Evolutionary conservation across 148 eudicot genomes (phyloP).

Genomic region (Rhododendron griersonianum): DNA sequence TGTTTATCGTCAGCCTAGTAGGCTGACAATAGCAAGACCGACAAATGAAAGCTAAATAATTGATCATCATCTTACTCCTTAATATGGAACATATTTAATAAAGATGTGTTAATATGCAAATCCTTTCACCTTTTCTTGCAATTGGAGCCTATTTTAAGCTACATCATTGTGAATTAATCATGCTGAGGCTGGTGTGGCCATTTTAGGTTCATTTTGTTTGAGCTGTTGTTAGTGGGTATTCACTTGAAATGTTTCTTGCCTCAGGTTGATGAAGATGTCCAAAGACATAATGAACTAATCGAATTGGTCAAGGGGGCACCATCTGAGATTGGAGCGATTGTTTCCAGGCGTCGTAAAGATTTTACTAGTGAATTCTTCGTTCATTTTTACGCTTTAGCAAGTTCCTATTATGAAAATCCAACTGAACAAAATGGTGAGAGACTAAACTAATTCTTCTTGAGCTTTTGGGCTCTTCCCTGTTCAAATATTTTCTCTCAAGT

Average conservation of each 20-base stretch:
- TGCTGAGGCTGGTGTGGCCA: neutral
- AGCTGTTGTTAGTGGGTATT: neutral
- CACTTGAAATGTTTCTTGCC: constrained; percentile 4
- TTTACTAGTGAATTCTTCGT: constrained; percentile 83
- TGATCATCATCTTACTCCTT: neutral
- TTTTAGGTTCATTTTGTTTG: neutral
- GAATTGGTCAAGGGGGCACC: constrained; percentile 45
- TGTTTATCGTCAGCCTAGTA: no score
- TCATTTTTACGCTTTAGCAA: constrained; percentile 77
- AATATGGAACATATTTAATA: neutral
- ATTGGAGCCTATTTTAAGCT: neutral
- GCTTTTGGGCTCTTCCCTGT: neutral
- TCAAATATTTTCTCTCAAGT: constrained; percentile 2
- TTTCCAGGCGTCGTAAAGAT: constrained; percentile 88
- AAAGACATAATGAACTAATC: constrained; percentile 81
- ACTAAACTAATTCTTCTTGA: neutral
- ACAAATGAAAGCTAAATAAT: neutral
- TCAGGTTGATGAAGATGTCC: constrained; percentile 87
- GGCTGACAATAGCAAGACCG: no score
- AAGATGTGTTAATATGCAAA: constrained; percentile 1
- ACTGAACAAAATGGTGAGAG: constrained; percentile 77
- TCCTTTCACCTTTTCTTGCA: constrained; percentile 6
- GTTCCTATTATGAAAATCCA: constrained; percentile 72
- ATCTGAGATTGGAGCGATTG: constrained; percentile 63
- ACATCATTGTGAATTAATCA: neutral